Evolutionary conservation across 148 eudicot species (phyloP).

Genomic region (Persicaria tinctoria): DNA sequence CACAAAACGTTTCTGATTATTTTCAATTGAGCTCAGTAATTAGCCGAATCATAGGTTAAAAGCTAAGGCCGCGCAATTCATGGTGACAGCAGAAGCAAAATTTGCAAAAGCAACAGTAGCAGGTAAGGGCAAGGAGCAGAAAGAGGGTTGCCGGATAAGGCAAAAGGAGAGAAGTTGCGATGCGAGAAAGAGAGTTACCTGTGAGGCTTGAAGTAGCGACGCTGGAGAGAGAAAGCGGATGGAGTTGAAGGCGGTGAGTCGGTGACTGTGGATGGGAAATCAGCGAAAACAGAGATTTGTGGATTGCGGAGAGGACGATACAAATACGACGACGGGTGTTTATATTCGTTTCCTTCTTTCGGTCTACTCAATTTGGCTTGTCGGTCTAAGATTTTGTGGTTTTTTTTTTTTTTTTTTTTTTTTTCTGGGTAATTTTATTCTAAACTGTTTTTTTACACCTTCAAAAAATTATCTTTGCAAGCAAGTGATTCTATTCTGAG

Average conservation of each 20-base stretch:
- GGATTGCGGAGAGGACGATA: neutral
- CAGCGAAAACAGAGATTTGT: neutral
- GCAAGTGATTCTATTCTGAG: too few species aligned
- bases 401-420: too few species aligned
- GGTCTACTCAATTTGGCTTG: neutral
- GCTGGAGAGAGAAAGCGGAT: neutral
- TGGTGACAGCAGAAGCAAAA: neutral
- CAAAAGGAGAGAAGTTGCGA: neutral
- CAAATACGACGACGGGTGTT: too few species aligned
- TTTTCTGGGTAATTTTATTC: too few species aligned
- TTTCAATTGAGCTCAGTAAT: neutral
- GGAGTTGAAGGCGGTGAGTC: neutral
- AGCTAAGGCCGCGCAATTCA: neutral
- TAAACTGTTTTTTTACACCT: too few species aligned
- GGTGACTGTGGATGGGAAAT: neutral
- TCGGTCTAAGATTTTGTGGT: too few species aligned
- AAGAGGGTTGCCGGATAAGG: neutral
- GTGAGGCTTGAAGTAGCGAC: neutral
- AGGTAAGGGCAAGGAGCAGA: neutral
- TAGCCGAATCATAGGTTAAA: neutral
- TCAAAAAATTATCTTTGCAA: too few species aligned
- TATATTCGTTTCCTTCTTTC: neutral
- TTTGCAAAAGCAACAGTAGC: neutral
- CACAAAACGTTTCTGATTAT: neutral
- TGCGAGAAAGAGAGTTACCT: neutral